Percentiles rank a stretch among this genome's conserved stretches.
phyloP scores from a whole-genome alignment of 2,329 filamentous ascomycete species.

The Alternaria sp. region DNA sequence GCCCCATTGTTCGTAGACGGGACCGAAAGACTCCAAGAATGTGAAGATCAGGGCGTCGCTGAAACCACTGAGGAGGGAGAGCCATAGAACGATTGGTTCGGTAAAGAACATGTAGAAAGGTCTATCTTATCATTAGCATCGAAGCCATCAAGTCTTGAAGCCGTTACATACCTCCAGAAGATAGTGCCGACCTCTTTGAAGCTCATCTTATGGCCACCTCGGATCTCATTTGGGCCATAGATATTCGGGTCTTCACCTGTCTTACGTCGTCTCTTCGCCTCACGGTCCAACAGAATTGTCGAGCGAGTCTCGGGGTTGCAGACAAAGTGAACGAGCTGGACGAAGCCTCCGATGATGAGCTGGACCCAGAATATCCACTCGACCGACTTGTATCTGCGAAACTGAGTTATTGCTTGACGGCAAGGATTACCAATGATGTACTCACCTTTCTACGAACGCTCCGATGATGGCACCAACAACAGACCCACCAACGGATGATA shows the following conservation, averaged over 20 bases:
- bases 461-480: slow-evolving; percentile 62
- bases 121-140: slow-evolving; percentile 46
- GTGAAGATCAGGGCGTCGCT: slow-evolving; percentile 79
- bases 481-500: slow-evolving; percentile 63
- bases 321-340: slow-evolving; percentile 70
- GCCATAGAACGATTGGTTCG: slow-evolving; percentile 73
- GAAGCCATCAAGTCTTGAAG: neutral
- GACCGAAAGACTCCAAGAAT: slow-evolving; percentile 72
- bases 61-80: slow-evolving; percentile 75
- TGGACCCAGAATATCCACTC: slow-evolving; percentile 77
- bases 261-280: slow-evolving; percentile 75
- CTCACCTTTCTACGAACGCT: slow-evolving; percentile 55
- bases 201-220: slow-evolving; percentile 45
- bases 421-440: no score
- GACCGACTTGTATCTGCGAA: neutral
- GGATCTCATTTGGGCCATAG: slow-evolving; percentile 73
- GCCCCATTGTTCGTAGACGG: slow-evolving; percentile 71
- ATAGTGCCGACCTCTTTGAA: slow-evolving; percentile 55
- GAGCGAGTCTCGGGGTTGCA: slow-evolving; percentile 78
- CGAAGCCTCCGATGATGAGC: slow-evolving; percentile 74
- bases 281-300: slow-evolving; percentile 75
- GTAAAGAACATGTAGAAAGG: slow-evolving; percentile 76
- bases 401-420: no score
- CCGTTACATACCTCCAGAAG: slow-evolving; percentile 46
- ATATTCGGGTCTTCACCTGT: slow-evolving; percentile 64